These are phyloP conservation scores for Fusarium protoensiforme DNA, from an alignment of 2,329 filamentous ascomycete genomes.

Conservation along the genomic window DNA sequence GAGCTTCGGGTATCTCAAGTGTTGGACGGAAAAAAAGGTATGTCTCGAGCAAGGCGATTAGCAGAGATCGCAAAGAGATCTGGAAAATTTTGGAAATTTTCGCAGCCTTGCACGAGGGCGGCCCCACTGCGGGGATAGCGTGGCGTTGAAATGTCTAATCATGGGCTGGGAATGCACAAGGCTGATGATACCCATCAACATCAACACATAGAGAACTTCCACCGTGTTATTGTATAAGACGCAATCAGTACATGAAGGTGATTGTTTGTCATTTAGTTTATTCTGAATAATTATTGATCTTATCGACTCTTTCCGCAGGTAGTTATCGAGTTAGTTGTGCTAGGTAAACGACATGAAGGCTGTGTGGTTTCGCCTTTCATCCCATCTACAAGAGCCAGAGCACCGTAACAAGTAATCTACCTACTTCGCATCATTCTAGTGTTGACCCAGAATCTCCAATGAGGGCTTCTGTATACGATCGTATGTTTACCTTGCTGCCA, in stretches of 20 bases:
- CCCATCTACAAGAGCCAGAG: background rate
- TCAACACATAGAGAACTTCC: background rate
- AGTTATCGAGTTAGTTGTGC: too few relatives aligned
- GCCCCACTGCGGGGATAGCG: conserved; percentile 38
- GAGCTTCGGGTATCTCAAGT: conserved; percentile 29
- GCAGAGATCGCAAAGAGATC: conserved; percentile 30
- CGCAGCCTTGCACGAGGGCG: conserved; percentile 37
- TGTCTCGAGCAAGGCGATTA: conserved; percentile 11
- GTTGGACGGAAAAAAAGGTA: conserved; percentile 6
- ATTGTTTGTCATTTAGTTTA: background rate
- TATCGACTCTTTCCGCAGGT: background rate
- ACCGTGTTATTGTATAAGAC: background rate
- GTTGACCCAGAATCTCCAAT: background rate
- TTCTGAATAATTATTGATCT: background rate
- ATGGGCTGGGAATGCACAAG: conserved; percentile 7
- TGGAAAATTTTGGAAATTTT: conserved; percentile 42
- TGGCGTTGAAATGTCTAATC: conserved; percentile 8
- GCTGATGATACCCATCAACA: conserved; percentile 30
- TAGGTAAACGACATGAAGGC: background rate
- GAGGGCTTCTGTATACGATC: background rate
- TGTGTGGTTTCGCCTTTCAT: background rate
- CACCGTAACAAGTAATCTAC: background rate
- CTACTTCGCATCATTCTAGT: background rate
- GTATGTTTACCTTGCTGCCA: background rate
- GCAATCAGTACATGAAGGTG: background rate